Percentiles rank a stretch among this genome's conserved stretches.
These are phyloP conservation scores for Nitzschia inconspicua DNA, from an alignment of 108 stramenopile species.

Conservation along the genomic window DNA sequence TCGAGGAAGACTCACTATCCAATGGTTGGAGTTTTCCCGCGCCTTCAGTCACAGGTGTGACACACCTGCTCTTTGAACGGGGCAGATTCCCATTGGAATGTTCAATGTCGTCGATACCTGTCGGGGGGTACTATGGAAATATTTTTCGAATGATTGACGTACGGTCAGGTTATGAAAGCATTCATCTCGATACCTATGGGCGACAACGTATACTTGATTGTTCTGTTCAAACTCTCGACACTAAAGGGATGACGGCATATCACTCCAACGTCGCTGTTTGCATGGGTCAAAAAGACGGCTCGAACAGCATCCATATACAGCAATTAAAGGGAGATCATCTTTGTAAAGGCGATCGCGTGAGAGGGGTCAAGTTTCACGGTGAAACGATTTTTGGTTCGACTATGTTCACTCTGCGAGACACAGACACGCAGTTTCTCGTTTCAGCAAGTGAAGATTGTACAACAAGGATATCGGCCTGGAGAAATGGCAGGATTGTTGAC, in stretches of 20 bases:
- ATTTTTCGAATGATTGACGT: constrained; percentile 53
- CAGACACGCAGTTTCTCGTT: constrained; percentile 24
- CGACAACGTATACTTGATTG: constrained; percentile 50
- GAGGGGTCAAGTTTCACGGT: constrained; percentile 45
- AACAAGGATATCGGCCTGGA: constrained; percentile 42
- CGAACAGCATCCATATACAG: constrained; percentile 32
- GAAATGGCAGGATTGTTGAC: constrained; percentile 28
- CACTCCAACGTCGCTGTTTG: constrained; percentile 28
- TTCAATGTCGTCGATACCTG: constrained; percentile 7
- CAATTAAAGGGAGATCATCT: too few species aligned
- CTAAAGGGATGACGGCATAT: not conserved
- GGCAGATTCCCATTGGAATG: too few species aligned
- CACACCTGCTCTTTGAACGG: not conserved
- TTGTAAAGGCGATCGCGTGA: too few species aligned
- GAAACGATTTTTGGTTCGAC: constrained; percentile 64
- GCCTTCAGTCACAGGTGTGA: constrained; percentile 18
- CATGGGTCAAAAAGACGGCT: constrained; percentile 32
- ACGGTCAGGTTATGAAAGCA: constrained; percentile 50
- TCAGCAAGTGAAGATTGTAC: constrained; percentile 73
- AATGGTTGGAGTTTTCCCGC: constrained; percentile 24
- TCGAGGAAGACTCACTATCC: constrained; percentile 3
- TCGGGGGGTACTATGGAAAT: constrained; percentile 70
- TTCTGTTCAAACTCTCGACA: not conserved
- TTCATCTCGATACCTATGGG: constrained; percentile 62
- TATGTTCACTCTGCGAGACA: constrained; percentile 31